phyloP scores from a whole-genome alignment of 2,329 filamentous ascomycete genomes.

The Xylaria sp. region DNA sequence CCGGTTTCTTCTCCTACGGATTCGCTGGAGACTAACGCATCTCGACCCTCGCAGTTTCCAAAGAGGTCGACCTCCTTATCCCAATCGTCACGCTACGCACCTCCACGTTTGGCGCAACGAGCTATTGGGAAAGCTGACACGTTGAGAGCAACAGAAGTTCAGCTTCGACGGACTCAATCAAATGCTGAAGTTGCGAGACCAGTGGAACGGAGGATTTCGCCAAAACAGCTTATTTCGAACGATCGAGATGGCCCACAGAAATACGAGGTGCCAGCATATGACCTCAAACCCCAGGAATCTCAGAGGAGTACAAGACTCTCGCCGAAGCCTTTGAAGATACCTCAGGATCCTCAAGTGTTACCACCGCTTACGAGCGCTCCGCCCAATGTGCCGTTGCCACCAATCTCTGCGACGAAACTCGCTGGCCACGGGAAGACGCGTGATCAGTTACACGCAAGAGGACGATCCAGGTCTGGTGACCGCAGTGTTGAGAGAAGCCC shows the following conservation, averaged over 20 bases:
- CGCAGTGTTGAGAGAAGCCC: slow-evolving; percentile 26
- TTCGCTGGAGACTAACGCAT: slow-evolving; percentile 8
- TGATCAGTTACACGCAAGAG: slow-evolving; percentile 26
- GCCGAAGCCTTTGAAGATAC: slow-evolving; percentile 4
- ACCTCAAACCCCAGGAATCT: slow-evolving; percentile 8
- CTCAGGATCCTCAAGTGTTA: slow-evolving; percentile 22
- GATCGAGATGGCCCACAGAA: slow-evolving; percentile 2
- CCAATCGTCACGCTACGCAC: slow-evolving; percentile 30
- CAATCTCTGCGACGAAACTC: slow-evolving; percentile 28
- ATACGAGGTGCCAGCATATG: neutral
- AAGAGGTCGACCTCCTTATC: slow-evolving; percentile 38
- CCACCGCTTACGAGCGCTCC: slow-evolving; percentile 40
- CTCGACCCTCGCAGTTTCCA: slow-evolving; percentile 27
- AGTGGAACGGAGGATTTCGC: slow-evolving; percentile 32
- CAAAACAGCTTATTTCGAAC: slow-evolving; percentile 16
- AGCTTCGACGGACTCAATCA: slow-evolving; percentile 43
- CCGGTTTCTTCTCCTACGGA: slow-evolving; percentile 23
- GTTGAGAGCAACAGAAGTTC: slow-evolving; percentile 22
- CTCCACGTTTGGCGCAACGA: slow-evolving; percentile 16
- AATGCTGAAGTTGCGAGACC: slow-evolving; percentile 38
- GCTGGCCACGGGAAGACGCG: slow-evolving; percentile 29
- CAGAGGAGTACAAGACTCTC: slow-evolving; percentile 10
- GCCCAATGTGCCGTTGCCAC: slow-evolving; percentile 39
- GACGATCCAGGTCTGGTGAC: slow-evolving; percentile 23
- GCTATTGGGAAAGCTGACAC: neutral